Base-by-base conservation (phyloP, 345 rosid genomes). In the Pistacia atlantica region DNA sequence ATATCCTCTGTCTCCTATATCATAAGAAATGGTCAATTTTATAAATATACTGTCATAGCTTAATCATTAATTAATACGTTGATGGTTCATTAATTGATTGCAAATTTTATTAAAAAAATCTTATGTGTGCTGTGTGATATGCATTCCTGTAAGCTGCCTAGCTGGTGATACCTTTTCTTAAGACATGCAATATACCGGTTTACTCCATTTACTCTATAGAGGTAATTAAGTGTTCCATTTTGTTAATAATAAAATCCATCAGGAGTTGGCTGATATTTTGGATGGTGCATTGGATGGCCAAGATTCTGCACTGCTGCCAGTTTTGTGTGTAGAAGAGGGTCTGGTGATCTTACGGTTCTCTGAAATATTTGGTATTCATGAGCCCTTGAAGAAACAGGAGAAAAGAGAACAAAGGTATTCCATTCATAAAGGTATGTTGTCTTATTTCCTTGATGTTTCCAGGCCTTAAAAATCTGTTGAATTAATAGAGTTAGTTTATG, bases 281-380 rank as follows among this genome's bases (percentile, higher is more conserved):
- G 87, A 86, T 78, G 91, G 71, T 77, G 67, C 74, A 46, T 57
- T 75, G 64, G 90, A 90, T 77, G 84, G 74, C 77, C 83, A 84
- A 79, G 85, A 71, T 61, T 79, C 87, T 67, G 66, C 91, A 17
- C 89, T 92, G n/a, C 85, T 96, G 76, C 98, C 98, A 78, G 85
- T 93, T 58, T 83, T 93, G 79, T 96, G 90, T 80, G 79, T 90
- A 75, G 97, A 96, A 86, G 93, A 91, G 86, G 98, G 95, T 51
- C 78, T 78, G 84, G 97, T 89, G 69, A 92, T 93, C 75, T 85
- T 93, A 82, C 87, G 88, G 89, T 93, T 96, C 84, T 96, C 99
- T n/a, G 93, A 96, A 88, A 96, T 96, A 77, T 96, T 96, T 87
- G 97, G 94, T 80, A 86, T 91, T 73, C 95, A 90, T 69, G 92